Conservation (phyloP, 2,329 filamentous ascomycete species). For the Ascochyta pisi region DNA sequence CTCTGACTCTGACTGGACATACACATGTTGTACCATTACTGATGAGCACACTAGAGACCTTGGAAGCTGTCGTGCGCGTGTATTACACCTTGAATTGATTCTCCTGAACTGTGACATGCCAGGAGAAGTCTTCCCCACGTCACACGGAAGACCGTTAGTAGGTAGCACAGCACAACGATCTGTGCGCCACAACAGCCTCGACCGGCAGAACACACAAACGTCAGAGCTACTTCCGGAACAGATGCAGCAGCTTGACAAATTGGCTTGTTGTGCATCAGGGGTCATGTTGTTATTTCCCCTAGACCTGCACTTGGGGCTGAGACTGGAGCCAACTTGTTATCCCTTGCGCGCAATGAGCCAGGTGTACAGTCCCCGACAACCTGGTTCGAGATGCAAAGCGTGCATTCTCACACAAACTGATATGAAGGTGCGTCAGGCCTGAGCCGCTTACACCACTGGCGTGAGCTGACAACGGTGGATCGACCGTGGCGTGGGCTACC, state of each 20-base stretch:
- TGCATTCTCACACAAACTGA: constrained; percentile 25
- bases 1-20: constrained; percentile 3
- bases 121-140: constrained; percentile 9
- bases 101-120: constrained; percentile 4
- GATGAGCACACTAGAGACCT: constrained; percentile 12
- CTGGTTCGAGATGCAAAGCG: constrained; percentile 28
- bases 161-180: constrained; percentile 22
- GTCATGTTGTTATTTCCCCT: constrained; percentile 10
- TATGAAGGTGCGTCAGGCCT: constrained; percentile 25
- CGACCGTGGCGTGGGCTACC: neutral
- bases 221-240: constrained; percentile 23
- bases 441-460: constrained; percentile 7
- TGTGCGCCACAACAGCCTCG: constrained; percentile 18
- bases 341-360: constrained; percentile 30
- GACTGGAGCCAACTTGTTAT: constrained; percentile 4
- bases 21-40: constrained; percentile 12
- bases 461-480: constrained; percentile 7
- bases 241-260: constrained; percentile 23
- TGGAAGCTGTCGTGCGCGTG: constrained; percentile 14
- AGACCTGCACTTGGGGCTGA: constrained; percentile 14
- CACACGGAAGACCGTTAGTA: constrained; percentile 20
- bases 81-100: constrained; percentile 12
- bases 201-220: constrained; percentile 26
- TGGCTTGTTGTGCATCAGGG: constrained; percentile 16
- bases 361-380: constrained; percentile 26